These are phyloP conservation scores for Komagataella pseudopastoris DNA, from an alignment of 805 yeast genomes.

Conservation along the genomic window DNA sequence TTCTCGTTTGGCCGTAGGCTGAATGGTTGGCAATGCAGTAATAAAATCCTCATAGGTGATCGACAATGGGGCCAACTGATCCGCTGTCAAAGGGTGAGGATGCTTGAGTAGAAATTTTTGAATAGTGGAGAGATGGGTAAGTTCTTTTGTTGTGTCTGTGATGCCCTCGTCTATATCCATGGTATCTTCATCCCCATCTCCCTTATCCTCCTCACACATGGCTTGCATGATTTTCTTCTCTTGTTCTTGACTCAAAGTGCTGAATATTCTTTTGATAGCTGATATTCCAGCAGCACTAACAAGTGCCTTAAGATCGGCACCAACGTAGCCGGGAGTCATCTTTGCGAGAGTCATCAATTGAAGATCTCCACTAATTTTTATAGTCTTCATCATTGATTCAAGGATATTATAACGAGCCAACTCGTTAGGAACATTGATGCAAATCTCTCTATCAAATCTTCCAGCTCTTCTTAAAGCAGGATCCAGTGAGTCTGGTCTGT, in stretches of 20 bases:
- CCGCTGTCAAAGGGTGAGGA: constrained; percentile 67
- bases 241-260: constrained; percentile 32
- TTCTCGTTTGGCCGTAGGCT: constrained; percentile 95
- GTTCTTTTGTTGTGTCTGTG: not conserved
- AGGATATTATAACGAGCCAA: constrained; percentile 64
- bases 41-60: constrained; percentile 73
- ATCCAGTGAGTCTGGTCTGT: constrained; percentile 90
- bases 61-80: constrained; percentile 63
- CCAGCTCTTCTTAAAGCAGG: constrained; percentile 95
- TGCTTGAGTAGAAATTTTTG: constrained; percentile 60
- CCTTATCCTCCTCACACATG: constrained; percentile 4
- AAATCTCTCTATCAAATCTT: constrained; percentile 88
- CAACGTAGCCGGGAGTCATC: constrained; percentile 94
- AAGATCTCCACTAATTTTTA: constrained; percentile 58
- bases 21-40: constrained; percentile 80
- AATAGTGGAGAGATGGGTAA: constrained; percentile 34
- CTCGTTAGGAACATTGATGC: constrained; percentile 91
- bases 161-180: constrained; percentile 4
- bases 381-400: constrained; percentile 51
- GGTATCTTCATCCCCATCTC: constrained; percentile 1
- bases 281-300: constrained; percentile 92
- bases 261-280: constrained; percentile 86
- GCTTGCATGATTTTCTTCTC: constrained; percentile 12
- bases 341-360: constrained; percentile 70
- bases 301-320: constrained; percentile 90